phyloP scores from a whole-genome alignment of 805 yeast species.

The Metschnikowia proteae region DNA sequence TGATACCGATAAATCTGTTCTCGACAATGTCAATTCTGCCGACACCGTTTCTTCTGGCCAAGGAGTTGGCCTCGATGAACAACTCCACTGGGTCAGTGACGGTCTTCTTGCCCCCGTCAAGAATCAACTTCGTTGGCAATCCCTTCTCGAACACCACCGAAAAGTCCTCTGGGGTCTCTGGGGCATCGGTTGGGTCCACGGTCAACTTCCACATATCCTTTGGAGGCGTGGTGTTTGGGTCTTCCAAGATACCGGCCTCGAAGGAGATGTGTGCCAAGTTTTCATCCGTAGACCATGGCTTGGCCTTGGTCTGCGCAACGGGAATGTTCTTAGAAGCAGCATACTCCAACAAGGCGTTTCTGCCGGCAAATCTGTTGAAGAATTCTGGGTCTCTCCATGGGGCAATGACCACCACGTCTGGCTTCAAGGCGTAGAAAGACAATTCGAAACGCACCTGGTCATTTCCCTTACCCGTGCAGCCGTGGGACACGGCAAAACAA shows the following conservation, averaged over 20 bases:
- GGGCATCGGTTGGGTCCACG: constrained; percentile 93
- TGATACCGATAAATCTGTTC: constrained; percentile 97
- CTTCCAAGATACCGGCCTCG: constrained; percentile 99
- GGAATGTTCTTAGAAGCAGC: constrained; percentile 91
- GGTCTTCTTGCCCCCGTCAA: constrained; percentile 54
- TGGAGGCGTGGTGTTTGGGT: constrained; percentile 98
- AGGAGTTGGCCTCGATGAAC: constrained; percentile 86
- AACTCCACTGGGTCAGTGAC: constrained; percentile 88
- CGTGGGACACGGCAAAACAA: constrained; percentile 97
- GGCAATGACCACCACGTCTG: constrained; percentile 93
- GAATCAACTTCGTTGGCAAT: constrained; percentile 75
- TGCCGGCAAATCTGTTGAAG: constrained; percentile 95
- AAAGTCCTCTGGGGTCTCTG: constrained; percentile 87
- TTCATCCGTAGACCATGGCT: constrained; percentile 99
- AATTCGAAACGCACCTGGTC: constrained; percentile 98
- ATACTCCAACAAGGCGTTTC: constrained; percentile 91
- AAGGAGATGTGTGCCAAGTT: constrained; percentile 98
- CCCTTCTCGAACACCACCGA: constrained; percentile 81
- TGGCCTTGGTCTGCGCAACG: constrained; percentile 95
- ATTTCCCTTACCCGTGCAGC: constrained; percentile 99
- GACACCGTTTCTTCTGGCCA: constrained; percentile 99
- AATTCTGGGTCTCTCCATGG: constrained; percentile 99
- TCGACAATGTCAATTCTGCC: constrained; percentile 99
- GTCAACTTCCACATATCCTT: constrained; percentile 99
- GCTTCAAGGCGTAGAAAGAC: constrained; percentile 95